Percentiles rank a stretch among this genome's conserved stretches.
These are phyloP conservation scores for Linum usitatissimum DNA, from an alignment of 345 rosid genomes.

Conservation along the genomic window DNA sequence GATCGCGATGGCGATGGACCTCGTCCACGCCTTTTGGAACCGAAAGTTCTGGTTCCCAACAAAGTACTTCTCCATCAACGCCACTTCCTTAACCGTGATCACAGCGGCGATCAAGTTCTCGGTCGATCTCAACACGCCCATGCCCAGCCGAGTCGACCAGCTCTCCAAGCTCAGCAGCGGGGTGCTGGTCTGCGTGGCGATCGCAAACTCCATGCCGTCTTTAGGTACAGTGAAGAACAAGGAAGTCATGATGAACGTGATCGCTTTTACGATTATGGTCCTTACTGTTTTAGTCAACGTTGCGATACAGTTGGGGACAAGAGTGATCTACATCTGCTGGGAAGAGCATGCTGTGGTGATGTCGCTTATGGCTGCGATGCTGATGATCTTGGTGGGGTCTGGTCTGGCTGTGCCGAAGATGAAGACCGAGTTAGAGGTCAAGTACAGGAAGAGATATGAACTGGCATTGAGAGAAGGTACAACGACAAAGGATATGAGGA, in stretches of 20 bases:
- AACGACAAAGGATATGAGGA: constrained; percentile 13
- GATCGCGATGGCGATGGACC: constrained; percentile 58
- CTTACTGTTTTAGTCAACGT: constrained; percentile 54
- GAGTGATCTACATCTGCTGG: constrained; percentile 47
- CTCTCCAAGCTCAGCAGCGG: constrained; percentile 76
- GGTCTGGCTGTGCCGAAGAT: constrained; percentile 43
- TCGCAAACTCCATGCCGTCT: constrained; percentile 87
- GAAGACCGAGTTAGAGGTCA: constrained; percentile 39
- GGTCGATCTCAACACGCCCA: constrained; percentile 78
- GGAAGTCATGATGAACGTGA: constrained; percentile 43
- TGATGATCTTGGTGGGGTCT: constrained; percentile 43
- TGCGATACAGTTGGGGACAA: constrained; percentile 69
- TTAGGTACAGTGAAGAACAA: constrained; percentile 55
- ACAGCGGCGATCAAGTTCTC: constrained; percentile 66
- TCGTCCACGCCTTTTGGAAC: constrained; percentile 44
- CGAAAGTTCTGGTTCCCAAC: constrained; percentile 67
- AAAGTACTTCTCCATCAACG: constrained; percentile 60
- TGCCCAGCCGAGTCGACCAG: constrained; percentile 87
- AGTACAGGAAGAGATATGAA: constrained; percentile 47
- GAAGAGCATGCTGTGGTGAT: constrained; percentile 48
- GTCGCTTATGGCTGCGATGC: constrained; percentile 50
- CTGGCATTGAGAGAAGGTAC: constrained; percentile 42
- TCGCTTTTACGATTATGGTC: constrained; percentile 66
- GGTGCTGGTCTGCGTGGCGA: constrained; percentile 55
- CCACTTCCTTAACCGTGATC: constrained; percentile 59